Evolutionary conservation across 2,329 filamentous ascomycete species (phyloP).

Genomic region (Aphanoascus verrucosus): DNA sequence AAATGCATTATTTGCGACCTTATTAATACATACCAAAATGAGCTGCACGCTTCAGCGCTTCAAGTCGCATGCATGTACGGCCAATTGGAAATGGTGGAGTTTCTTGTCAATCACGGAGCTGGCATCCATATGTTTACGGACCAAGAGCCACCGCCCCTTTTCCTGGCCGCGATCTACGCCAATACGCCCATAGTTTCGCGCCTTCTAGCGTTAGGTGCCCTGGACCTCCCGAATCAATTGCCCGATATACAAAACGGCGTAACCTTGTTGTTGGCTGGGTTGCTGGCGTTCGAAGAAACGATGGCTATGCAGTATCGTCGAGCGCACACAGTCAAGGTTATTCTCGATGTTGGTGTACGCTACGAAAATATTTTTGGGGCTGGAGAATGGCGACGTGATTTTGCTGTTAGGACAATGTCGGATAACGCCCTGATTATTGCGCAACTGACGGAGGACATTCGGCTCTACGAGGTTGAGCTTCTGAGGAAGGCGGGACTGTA

Average conservation of each 20-base stretch:
- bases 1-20: background rate
- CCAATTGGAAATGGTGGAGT: slow-evolving; percentile 19
- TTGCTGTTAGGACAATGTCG: background rate
- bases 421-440: background rate
- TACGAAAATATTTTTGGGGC: background rate
- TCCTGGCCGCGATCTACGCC: background rate
- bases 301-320: background rate
- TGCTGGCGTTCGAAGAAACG: background rate
- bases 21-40: background rate
- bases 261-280: too few species aligned
- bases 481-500: background rate
- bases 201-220: background rate
- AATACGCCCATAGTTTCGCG: background rate
- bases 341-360: background rate
- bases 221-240: background rate
- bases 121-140: background rate
- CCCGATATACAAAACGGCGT: background rate
- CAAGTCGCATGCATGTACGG: slow-evolving; percentile 20
- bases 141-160: background rate
- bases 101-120: slow-evolving; percentile 21
- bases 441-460: background rate
- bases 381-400: background rate
- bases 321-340: background rate
- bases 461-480: background rate
- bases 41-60: slow-evolving; percentile 12